A percentile compares a stretch with the other conserved stretches of the same genome.
Evolutionary conservation across 2,329 filamentous ascomycete species (phyloP).

Genomic region (Aspergillus sp.): DNA sequence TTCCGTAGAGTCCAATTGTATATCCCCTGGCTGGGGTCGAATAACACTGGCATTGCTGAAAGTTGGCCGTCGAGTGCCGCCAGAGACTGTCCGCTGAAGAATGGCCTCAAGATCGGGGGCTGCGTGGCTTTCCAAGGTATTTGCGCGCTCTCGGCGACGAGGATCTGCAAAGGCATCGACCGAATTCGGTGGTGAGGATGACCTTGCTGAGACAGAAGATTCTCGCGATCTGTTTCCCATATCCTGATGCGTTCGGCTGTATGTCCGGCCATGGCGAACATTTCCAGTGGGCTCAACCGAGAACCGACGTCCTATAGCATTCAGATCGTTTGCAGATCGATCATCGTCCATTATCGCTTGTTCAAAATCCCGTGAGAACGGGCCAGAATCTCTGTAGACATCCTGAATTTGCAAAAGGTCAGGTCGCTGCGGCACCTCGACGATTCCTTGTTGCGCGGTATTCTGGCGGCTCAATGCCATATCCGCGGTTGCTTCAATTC

Average conservation of each 20-base stretch:
- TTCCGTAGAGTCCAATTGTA: slow-evolving; percentile 40
- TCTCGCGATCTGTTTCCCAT: slow-evolving; percentile 48
- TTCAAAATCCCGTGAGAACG: slow-evolving; percentile 79
- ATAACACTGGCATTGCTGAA: slow-evolving; percentile 62
- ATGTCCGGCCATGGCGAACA: slow-evolving; percentile 38
- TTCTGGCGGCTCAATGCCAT: slow-evolving; percentile 35
- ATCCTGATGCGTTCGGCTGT: slow-evolving; percentile 45
- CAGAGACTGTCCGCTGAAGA: slow-evolving; percentile 73
- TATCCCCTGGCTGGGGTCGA: slow-evolving; percentile 52
- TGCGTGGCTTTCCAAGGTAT: slow-evolving; percentile 65
- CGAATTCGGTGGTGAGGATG: slow-evolving; percentile 89
- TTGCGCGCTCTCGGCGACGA: slow-evolving; percentile 77
- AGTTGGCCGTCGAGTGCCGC: slow-evolving; percentile 66
- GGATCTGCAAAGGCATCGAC: slow-evolving; percentile 96
- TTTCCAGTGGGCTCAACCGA: slow-evolving; percentile 49
- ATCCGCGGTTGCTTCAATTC: slow-evolving; percentile 43
- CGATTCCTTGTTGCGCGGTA: slow-evolving; percentile 53
- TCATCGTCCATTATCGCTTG: slow-evolving; percentile 83
- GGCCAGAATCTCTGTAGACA: slow-evolving; percentile 47
- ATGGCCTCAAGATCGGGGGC: slow-evolving; percentile 61
- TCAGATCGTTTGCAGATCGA: slow-evolving; percentile 40
- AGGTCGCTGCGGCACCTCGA: slow-evolving; percentile 54
- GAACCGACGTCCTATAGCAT: slow-evolving; percentile 41
- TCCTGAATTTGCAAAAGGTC: slow-evolving; percentile 54
- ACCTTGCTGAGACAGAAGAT: slow-evolving; percentile 64